Percentiles rank a stretch among this genome's conserved stretches.
Evolutionary conservation across 768 basidiomycete genomes (phyloP).

Genomic region (Leccinum subgranulosum): DNA sequence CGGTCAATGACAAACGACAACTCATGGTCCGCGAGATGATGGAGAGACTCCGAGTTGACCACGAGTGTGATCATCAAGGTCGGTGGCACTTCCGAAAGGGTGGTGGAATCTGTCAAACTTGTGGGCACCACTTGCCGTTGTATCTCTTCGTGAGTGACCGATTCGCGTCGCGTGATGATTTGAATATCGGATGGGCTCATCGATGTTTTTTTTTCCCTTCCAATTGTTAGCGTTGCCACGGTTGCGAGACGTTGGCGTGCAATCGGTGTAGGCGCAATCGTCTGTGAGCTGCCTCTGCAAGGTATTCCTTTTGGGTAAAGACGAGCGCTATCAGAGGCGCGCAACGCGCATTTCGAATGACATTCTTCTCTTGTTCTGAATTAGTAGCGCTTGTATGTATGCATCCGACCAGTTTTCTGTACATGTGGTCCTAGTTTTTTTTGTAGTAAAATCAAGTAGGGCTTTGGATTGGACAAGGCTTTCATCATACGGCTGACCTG

Average conservation of each 20-base stretch:
- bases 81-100: conserved; percentile 46
- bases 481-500: not conserved
- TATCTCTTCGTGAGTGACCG: conserved; percentile 48
- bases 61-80: conserved; percentile 47
- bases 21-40: conserved; percentile 30
- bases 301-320: not conserved
- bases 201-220: not conserved
- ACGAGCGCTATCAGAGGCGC: not conserved
- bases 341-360: not conserved
- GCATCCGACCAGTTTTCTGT: not conserved
- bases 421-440: not conserved
- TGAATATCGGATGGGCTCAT: not conserved
- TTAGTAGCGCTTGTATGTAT: not conserved
- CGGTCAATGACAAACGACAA: conserved; percentile 3
- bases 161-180: not conserved
- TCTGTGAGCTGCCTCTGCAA: conserved; percentile 13
- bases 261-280: conserved; percentile 38
- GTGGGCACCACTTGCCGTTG: conserved; percentile 35
- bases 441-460: not conserved
- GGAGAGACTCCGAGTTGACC: conserved; percentile 45
- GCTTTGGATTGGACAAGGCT: not conserved
- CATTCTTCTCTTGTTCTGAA: not conserved
- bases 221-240: conserved; percentile 28
- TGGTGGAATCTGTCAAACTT: conserved; percentile 45
- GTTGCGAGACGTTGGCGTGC: conserved; percentile 35